Percentiles rank a stretch among this genome's conserved stretches.
These are phyloP conservation scores for Thalassiosira mediterranea DNA, from an alignment of 352 stramenopile species.

Conservation along the genomic window DNA sequence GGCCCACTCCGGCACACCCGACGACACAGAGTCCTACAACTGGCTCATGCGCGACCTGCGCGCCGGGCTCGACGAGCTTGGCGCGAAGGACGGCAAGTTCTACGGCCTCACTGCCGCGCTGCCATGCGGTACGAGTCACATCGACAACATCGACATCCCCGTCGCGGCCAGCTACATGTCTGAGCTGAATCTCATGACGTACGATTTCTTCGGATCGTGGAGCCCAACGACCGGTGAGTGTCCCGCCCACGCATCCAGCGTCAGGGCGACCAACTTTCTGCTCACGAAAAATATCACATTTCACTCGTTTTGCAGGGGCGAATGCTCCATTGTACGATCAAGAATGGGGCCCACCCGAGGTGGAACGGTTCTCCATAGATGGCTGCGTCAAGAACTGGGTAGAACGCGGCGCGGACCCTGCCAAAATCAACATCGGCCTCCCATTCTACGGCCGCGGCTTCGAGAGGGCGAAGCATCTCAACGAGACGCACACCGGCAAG, in stretches of 20 bases:
- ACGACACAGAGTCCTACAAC: conserved; percentile 32
- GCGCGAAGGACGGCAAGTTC: not conserved
- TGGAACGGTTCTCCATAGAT: conserved; percentile 23
- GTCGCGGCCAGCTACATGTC: not conserved
- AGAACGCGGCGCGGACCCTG: conserved; percentile 17
- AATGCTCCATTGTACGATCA: conserved; percentile 30
- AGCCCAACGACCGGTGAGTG: no score
- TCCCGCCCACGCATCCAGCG: no score
- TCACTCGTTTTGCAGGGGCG: no score
- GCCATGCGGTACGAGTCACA: conserved; percentile 16
- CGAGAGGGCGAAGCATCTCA: not conserved
- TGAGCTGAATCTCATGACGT: conserved; percentile 31
- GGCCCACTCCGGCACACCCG: conserved; percentile 16
- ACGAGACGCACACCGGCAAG: conserved; percentile 10
- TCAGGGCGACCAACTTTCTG: no score
- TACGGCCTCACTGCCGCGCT: conserved; percentile 30
- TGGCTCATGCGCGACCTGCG: conserved; percentile 29
- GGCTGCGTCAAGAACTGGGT: conserved; percentile 45
- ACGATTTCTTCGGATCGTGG: conserved; percentile 16
- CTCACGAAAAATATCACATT: no score
- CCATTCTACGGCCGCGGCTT: conserved; percentile 52
- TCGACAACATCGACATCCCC: conserved; percentile 18
- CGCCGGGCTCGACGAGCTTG: conserved; percentile 22
- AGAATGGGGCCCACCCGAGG: conserved; percentile 4
- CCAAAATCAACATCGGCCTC: conserved; percentile 33